phyloP scores from a whole-genome alignment of 164 flowering plant species.

The Umbilicus rupestris region DNA sequence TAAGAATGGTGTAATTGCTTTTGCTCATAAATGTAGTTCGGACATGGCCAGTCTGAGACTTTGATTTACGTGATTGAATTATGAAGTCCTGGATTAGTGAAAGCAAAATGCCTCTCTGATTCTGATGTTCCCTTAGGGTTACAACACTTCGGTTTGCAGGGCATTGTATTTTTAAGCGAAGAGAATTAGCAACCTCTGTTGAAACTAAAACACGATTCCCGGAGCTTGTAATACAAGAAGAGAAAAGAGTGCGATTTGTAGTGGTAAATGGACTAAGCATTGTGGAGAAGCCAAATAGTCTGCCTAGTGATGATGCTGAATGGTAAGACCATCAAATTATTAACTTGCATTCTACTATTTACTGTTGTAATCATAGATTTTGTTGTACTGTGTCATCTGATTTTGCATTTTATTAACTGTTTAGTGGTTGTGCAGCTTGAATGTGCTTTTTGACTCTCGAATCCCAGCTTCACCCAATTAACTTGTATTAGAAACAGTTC shows the following conservation, averaged over 20 bases:
- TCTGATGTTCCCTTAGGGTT: not conserved
- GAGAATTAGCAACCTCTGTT: constrained; percentile 92
- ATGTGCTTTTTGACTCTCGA: not conserved
- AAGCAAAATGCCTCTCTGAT: not conserved
- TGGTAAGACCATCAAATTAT: constrained; percentile 45
- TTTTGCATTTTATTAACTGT: not conserved
- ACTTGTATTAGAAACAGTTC: not conserved
- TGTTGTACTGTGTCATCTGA: not conserved
- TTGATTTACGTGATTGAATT: not conserved
- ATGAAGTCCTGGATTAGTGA: not conserved
- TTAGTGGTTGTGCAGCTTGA: not conserved
- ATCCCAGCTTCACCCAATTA: not conserved
- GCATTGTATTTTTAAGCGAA: constrained; percentile 56
- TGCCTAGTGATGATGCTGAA: constrained; percentile 68
- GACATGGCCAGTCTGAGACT: not conserved
- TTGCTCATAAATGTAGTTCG: not conserved
- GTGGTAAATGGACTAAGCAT: constrained; percentile 94
- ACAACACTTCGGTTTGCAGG: constrained; percentile 31
- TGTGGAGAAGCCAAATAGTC: constrained; percentile 62
- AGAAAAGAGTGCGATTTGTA: constrained; percentile 96
- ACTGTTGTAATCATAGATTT: not conserved
- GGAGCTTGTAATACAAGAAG: constrained; percentile 92
- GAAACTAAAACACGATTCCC: constrained; percentile 96
- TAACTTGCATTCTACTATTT: not conserved
- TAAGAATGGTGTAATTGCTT: not conserved